Evolutionary conservation across 305 asterid species (phyloP), one percentile per base, ranked within the genome.

Genomic region (Fraxinus baroniana): DNA sequence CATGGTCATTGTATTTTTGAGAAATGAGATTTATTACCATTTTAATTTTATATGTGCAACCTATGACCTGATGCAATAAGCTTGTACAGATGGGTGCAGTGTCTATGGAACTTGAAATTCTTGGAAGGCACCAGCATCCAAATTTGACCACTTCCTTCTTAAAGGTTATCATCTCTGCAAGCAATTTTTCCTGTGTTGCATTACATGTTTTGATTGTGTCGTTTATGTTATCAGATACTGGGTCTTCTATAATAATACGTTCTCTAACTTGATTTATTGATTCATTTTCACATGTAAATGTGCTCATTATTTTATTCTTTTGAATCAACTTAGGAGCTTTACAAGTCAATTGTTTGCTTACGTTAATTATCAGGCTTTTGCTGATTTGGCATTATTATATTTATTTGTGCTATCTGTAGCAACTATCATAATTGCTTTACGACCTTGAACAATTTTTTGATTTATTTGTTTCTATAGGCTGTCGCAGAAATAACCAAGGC

Each of bases 31-130:
- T 75, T 39, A 32, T 62, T 72, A 60, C 60, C 49, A 60, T 3
- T 60, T 74, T 83, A 44, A 71, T 75, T 78, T 70, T 77, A 71
- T 66, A 18, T 49, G 71, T n/a, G 44, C 81, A 55, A 77, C 73
- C n/a, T 70, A 68, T 74, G 80, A 44, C 78, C 84, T 88, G 84
- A 86, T 83, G 75, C 57, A 28, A n/a, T 79, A 30, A 79, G 80
- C 80, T 84, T 87, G 78, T 87, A 52, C 93, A 96, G 98, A 93
- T 96, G 99, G 92, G 87, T 78, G 91, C 97, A n/a, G 97, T 94
- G 84, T 93, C 98, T 80, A 60, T 82, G 89, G 97, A 96, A 91
- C 99, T 96, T 82, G 99, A 96, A 86, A 91, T 96, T 88, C 95
- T 96, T 80, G 97, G 97, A 89, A 90, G 99, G 88, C 94, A 88